Conservation (phyloP, 305 asterid genomes). For the Ruellia speciosa region DNA sequence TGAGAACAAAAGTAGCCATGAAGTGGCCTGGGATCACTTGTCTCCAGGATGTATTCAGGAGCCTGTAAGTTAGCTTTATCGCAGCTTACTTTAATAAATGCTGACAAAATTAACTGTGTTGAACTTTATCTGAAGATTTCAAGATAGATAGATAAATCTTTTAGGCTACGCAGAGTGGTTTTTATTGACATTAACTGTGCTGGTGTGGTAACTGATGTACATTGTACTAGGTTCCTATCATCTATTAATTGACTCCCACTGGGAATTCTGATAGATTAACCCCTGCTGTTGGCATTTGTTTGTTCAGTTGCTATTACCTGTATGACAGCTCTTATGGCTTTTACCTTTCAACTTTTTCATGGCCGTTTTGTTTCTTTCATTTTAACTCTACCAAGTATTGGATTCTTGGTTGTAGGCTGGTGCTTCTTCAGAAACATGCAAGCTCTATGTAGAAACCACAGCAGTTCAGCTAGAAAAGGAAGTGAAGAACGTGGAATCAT, state of each 20-base stretch:
- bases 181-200: neutral
- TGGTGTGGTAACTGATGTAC: neutral
- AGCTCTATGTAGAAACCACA: slow-evolving; percentile 34
- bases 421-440: slow-evolving; percentile 36
- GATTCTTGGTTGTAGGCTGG: slow-evolving; percentile 25
- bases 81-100: slow-evolving; percentile 4
- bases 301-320: neutral
- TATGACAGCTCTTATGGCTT: neutral
- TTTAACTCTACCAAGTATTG: neutral
- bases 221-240: neutral
- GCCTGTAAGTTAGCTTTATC: slow-evolving; percentile 38
- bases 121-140: neutral
- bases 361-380: too few species aligned
- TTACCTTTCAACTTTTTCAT: neutral
- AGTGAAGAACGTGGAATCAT: slow-evolving; percentile 31
- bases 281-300: too few species aligned
- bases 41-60: slow-evolving; percentile 39
- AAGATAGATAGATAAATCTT: neutral
- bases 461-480: slow-evolving; percentile 37
- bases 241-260: too few species aligned
- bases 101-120: slow-evolving; percentile 12
- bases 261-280: too few species aligned
- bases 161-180: neutral
- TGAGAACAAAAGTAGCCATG: slow-evolving; percentile 24
- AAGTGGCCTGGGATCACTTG: slow-evolving; percentile 21